A percentile compares a stretch with the other conserved stretches of the same genome.
Conservation (phyloP, 306 rosid species). For the Rosa multiflora region DNA sequence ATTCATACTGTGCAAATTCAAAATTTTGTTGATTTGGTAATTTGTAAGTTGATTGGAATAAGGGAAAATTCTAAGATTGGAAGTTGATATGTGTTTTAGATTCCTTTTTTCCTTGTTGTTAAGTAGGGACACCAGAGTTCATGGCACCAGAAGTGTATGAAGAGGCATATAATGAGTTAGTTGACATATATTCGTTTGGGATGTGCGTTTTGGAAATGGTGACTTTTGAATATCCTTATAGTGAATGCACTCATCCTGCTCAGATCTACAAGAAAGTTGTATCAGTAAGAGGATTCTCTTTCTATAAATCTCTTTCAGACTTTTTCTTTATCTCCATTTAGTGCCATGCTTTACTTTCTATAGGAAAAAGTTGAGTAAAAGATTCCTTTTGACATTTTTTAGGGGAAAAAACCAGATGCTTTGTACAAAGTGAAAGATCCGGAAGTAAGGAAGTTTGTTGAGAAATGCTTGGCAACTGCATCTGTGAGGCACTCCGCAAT, state of each 20-base stretch:
- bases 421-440: slow-evolving; percentile 84
- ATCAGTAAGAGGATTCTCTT: slow-evolving; percentile 68
- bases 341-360: slow-evolving; percentile 19
- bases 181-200: slow-evolving; percentile 94
- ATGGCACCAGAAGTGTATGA: slow-evolving; percentile 98
- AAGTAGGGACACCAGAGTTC: slow-evolving; percentile 90
- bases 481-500: slow-evolving; percentile 76
- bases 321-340: slow-evolving; percentile 15
- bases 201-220: slow-evolving; percentile 97
- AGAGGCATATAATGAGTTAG: slow-evolving; percentile 89
- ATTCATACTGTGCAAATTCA: background rate
- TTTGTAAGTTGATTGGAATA: background rate
- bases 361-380: background rate
- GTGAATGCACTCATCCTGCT: slow-evolving; percentile 94
- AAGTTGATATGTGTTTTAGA: slow-evolving; percentile 26
- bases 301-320: background rate
- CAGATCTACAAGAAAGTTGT: slow-evolving; percentile 95
- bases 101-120: slow-evolving; percentile 4
- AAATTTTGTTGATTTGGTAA: background rate
- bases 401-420: slow-evolving; percentile 93
- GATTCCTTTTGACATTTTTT: slow-evolving; percentile 31
- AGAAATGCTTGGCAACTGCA: slow-evolving; percentile 86
- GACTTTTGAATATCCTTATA: slow-evolving; percentile 92
- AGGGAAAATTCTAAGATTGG: slow-evolving; percentile 8
- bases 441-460: slow-evolving; percentile 72